Conservation (phyloP, 2,329 filamentous ascomycete genomes). For the Aspergillus neoniger region DNA sequence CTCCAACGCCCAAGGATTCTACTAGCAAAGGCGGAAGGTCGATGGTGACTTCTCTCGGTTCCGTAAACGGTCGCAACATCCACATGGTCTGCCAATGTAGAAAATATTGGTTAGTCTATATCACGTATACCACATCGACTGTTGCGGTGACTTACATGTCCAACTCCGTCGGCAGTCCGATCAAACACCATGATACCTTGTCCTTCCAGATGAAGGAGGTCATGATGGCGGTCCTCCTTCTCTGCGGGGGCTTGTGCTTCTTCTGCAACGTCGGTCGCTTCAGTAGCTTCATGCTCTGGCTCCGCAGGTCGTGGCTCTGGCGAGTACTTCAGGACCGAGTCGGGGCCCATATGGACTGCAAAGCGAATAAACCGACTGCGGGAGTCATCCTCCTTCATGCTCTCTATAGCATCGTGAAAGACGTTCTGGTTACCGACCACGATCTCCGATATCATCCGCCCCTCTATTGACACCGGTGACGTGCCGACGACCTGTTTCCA, state of each 20-base stretch:
- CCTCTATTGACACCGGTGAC: conserved; percentile 69
- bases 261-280: conserved; percentile 27
- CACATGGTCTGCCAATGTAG: conserved; percentile 78
- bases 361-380: conserved; percentile 89
- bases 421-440: conserved; percentile 76
- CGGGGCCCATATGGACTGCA: conserved; percentile 67
- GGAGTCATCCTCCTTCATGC: conserved; percentile 89
- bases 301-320: conserved; percentile 35
- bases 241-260: conserved; percentile 41
- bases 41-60: conserved; percentile 90
- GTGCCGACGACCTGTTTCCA: conserved; percentile 94
- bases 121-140: background rate
- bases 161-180: conserved; percentile 78
- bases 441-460: conserved; percentile 75
- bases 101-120: conserved; percentile 28
- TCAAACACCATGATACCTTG: conserved; percentile 99
- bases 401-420: conserved; percentile 81
- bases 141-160: conserved; percentile 68
- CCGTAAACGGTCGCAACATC: conserved; percentile 94
- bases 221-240: conserved; percentile 46
- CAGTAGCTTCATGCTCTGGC: conserved; percentile 13
- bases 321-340: conserved; percentile 63
- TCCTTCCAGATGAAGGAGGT: conserved; percentile 79
- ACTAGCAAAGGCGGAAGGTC: conserved; percentile 87
- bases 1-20: conserved; percentile 89